Conservation (phyloP, 441 rosid species). For the Rhodomyrtus psidioides region DNA sequence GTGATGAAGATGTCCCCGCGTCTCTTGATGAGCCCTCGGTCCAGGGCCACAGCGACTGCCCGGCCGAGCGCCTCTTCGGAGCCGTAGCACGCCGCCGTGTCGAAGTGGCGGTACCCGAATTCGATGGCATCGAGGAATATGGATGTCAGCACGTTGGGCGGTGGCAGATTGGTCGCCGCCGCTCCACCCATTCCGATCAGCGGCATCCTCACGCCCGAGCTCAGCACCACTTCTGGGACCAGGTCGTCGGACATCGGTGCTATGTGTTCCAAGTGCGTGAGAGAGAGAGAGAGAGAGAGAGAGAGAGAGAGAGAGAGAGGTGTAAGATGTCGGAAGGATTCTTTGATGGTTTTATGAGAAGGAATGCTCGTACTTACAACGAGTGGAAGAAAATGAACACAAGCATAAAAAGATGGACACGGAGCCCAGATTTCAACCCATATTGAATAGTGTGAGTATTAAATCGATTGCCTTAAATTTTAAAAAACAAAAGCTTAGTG, state of each 20-base stretch:
- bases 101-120: slow-evolving; percentile 8
- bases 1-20: slow-evolving; percentile 6
- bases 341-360: neutral
- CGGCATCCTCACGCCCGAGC: slow-evolving; percentile 1
- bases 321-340: neutral
- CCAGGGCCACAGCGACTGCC: neutral
- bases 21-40: slow-evolving; percentile 1
- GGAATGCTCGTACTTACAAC: neutral
- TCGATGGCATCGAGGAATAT: neutral
- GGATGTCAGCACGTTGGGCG: neutral
- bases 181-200: neutral
- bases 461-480: no score
- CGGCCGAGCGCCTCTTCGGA: slow-evolving; percentile 2
- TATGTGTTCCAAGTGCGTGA: neutral
- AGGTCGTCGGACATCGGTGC: neutral
- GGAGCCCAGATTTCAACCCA: no score
- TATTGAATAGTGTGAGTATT: no score
- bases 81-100: neutral
- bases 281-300: neutral
- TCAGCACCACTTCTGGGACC: neutral
- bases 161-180: neutral
- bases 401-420: neutral
- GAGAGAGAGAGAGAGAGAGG: neutral
- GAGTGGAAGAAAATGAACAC: neutral
- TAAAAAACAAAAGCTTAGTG: no score